Base-by-base conservation (phyloP, 805 yeast genomes). In the Sugiyamaella chiloensis region DNA sequence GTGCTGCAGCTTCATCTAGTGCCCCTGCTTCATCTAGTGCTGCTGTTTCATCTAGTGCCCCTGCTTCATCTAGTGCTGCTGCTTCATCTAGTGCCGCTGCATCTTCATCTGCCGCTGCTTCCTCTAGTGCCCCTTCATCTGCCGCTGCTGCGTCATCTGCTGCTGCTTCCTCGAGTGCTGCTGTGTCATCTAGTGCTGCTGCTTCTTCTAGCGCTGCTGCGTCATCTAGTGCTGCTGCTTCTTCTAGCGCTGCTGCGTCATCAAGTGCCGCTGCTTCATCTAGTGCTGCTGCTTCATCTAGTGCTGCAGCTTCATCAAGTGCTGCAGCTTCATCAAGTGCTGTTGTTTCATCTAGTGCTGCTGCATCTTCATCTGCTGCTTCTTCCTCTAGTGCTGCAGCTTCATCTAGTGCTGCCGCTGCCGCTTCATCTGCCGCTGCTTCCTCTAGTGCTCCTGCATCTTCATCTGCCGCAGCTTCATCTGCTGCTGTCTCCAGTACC, bases 91-190 rank as follows among this genome's bases (percentile, higher is more conserved):
- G 34, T 2, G 47, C 47, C 5, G 30, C 42, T 29, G 24, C n/a
- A n/a, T 24, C 41, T 9, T 23, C 31, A 30, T 17, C 40, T 24
- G 34, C 35, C 16, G 47, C 32, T 24, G 21, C 24, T 14, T 24
- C 42, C 12, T 9, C 16, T 11, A n/a, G n/a, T n/a, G n/a, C n/a
- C n/a, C n/a, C n/a, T n/a, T n/a, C n/a, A n/a, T 36, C 40, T 14
- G 24, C 49, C 23, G 47, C 55, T 16, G 49, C 60, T 29, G 34
- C 52, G 20, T n/a, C 20, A 14, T 57, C 58, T 36, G 58, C 60
- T 26, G 36, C 17, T 11, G 47, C 37, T 11, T 32, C 48, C 26
- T 24, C 20, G 24, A 20, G 51, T 31, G 40, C 51, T 40, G 35
- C 49, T 26, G n/a, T n/a, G n/a, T 46, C 30, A 9, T 26, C 30